Conservation (phyloP, 179 eudicot species). For the Vitellaria paradoxa region DNA sequence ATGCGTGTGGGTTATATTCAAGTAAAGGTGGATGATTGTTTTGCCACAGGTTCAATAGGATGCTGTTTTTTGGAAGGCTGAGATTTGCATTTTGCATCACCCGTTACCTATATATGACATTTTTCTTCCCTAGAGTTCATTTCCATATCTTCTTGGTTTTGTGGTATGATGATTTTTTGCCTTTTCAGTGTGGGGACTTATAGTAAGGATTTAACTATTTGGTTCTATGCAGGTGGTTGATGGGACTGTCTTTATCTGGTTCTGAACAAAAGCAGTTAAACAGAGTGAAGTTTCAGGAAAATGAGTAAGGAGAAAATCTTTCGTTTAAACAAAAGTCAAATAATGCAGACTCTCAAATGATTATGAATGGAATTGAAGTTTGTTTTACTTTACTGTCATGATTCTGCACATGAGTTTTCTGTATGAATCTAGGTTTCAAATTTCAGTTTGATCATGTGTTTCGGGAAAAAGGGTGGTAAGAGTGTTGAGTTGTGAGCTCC, state of each 20-base stretch:
- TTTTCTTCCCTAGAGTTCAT: not conserved
- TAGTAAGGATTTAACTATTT: not conserved
- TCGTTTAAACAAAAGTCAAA: not conserved
- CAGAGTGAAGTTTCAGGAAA: constrained; percentile 12
- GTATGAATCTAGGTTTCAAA: not conserved
- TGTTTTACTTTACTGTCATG: not conserved
- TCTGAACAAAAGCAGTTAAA: constrained; percentile 15
- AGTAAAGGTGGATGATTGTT: not conserved
- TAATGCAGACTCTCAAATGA: not conserved
- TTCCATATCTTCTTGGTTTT: not conserved
- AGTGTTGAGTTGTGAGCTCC: not conserved
- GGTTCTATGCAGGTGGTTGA: constrained; percentile 42
- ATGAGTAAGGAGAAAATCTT: constrained; percentile 18
- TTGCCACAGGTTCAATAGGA: too few relatives aligned
- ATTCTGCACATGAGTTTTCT: not conserved
- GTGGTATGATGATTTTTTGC: not conserved
- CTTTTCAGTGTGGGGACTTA: not conserved
- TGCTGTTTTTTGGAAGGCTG: not conserved
- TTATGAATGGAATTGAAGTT: not conserved
- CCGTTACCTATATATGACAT: not conserved
- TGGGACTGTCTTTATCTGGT: constrained; percentile 31
- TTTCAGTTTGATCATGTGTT: not conserved
- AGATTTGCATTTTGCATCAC: not conserved
- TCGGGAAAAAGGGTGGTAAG: not conserved
- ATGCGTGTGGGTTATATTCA: not conserved